Percentiles rank a stretch among this genome's conserved stretches.
phyloP scores from a whole-genome alignment of 2,329 filamentous ascomycete genomes.

The Chalaropsis thielavioides region DNA sequence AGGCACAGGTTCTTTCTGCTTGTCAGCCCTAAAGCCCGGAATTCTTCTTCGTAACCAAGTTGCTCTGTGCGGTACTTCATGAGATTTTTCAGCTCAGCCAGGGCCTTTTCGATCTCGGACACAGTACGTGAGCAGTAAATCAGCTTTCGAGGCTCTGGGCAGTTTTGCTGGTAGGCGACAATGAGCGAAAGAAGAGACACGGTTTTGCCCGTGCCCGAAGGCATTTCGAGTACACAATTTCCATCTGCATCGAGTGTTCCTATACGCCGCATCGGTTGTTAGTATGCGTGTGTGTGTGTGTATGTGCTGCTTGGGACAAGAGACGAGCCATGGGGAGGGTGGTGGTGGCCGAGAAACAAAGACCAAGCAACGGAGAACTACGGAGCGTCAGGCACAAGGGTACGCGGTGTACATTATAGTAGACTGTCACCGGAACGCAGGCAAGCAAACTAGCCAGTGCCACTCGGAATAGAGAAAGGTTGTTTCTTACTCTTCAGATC shows the following conservation, averaged over 20 bases:
- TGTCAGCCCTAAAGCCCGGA: constrained; percentile 78
- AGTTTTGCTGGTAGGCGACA: constrained; percentile 88
- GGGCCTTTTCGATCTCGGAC: constrained; percentile 97
- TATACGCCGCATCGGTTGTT: constrained; percentile 20
- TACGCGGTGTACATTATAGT: too few relatives aligned
- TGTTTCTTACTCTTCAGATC: constrained; percentile 37
- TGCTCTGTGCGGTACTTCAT: constrained; percentile 92
- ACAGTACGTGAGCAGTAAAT: constrained; percentile 99
- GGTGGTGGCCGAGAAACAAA: too few relatives aligned
- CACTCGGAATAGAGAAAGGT: not conserved
- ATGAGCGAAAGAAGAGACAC: constrained; percentile 90
- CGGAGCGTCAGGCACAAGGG: too few relatives aligned
- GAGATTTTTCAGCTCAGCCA: constrained; percentile 76
- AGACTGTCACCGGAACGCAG: not conserved
- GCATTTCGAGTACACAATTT: constrained; percentile 97
- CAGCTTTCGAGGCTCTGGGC: constrained; percentile 84
- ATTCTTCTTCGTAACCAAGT: constrained; percentile 84
- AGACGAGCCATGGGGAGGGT: too few relatives aligned
- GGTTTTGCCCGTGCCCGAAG: constrained; percentile 95
- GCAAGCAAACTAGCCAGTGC: not conserved
- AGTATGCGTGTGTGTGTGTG: constrained; percentile 16
- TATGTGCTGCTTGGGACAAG: too few relatives aligned
- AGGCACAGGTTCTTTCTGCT: constrained; percentile 96
- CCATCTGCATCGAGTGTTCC: constrained; percentile 82
- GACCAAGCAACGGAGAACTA: too few relatives aligned